Base-by-base conservation (phyloP, 352 stramenopile species). In the Pythium sukuiense region DNA sequence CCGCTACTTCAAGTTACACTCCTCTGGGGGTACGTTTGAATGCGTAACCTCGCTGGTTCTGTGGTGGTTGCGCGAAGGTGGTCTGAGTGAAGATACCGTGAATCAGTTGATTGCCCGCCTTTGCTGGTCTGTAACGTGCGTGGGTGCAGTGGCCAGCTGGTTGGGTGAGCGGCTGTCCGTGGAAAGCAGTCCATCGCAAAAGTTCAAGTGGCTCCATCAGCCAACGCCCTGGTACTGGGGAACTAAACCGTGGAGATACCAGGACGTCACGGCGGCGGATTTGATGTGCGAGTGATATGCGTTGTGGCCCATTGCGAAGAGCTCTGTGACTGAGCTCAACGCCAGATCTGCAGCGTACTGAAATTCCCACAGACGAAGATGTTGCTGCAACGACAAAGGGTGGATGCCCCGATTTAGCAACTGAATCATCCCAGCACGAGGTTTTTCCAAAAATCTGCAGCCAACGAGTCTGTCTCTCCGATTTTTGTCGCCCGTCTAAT, bases 1-100 rank as follows among this genome's bases (percentile, higher is more conserved):
- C 14, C 54, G n/a, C 49, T 61, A 72, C 65, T 72, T 72, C 65
- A 72, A 72, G 65, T 71, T 62, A 65, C 64, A 55, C 13, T 29
- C 20, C 7, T n/a, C 5, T 33, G 16, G 11, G 57, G 64, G 33
- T 65, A 65, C 56, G 48, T 7, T 37, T 4, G 1, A 4, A 41
- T 8, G 37, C n/a, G 63, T 70, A 70, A 55, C 63, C 63, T 6
- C 3, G 20, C 20, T 0, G 20, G 20, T 24, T 24, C 20, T 24
- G 20, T 24, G 20, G 20, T 24, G 20, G 20, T 24, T 24, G 20
- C 20, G 20, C 20, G 20, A 24, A 24, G 20, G 20, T 24, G 20
- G 20, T 24, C 20, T 37, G 58, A 30, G n/a, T 18, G 37, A 55
- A 71, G 13, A 58, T 71, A 20, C 57, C 20, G 29, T 8, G 59